Conservation (phyloP, 495 filamentous ascomycete species). For the Astrocystis sublimbata region DNA sequence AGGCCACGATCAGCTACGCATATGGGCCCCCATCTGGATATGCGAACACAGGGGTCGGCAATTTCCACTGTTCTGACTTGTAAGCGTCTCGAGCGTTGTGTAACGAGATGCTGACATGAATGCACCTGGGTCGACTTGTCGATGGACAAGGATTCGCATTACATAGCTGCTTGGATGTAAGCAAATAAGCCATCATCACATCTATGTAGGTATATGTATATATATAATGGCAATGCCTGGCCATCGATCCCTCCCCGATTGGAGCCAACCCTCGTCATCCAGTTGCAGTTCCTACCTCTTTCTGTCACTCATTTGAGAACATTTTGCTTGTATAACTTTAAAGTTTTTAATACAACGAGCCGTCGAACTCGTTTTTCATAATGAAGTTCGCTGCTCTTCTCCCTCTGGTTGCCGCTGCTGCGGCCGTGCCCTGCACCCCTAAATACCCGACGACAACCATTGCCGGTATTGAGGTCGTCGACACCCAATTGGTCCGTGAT, state of each 20-base stretch:
- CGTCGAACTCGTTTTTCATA: neutral
- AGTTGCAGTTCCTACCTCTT: conserved; percentile 1
- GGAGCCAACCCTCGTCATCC: neutral
- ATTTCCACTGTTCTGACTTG: neutral
- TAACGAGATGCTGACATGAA: neutral
- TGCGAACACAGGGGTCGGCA: neutral
- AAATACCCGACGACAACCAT: conserved; percentile 19
- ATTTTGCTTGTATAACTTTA: neutral
- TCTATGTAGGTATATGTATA: too few species aligned
- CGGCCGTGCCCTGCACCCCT: neutral
- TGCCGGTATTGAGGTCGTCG: conserved; percentile 27
- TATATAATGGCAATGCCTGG: neutral
- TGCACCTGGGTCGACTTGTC: neutral
- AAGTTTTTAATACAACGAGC: neutral
- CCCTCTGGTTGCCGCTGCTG: conserved; percentile 1
- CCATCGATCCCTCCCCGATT: neutral
- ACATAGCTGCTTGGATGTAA: too few species aligned
- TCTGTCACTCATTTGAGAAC: conserved; percentile 2
- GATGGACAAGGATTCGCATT: neutral
- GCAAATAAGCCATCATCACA: too few species aligned
- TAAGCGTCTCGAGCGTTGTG: neutral
- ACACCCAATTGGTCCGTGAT: conserved; percentile 24
- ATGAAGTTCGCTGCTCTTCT: conserved; percentile 9
- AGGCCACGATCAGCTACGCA: too few species aligned
- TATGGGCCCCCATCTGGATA: neutral